A percentile compares a stretch with the other conserved stretches of the same genome.
These are phyloP conservation scores for Thraustochytrium striatum DNA, from an alignment of 352 stramenopile genomes.

Conservation along the genomic window DNA sequence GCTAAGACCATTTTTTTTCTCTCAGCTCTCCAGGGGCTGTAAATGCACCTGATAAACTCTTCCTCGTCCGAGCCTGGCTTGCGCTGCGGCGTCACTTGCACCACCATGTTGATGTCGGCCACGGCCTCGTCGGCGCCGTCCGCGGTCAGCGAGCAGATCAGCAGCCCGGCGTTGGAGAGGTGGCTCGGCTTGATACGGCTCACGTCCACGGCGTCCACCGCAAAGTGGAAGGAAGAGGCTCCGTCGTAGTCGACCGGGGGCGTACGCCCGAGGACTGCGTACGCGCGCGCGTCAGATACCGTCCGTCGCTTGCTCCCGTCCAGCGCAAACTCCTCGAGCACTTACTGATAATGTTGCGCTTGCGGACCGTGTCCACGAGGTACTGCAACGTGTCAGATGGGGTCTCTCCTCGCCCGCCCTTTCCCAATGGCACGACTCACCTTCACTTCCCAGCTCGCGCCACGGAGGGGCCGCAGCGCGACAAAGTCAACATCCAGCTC, in stretches of 20 bases:
- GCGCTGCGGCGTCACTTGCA: constrained; percentile 19
- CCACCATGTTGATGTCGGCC: constrained; percentile 39
- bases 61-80: background rate
- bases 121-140: background rate
- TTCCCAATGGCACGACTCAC: background rate
- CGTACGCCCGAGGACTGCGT: constrained; percentile 2
- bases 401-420: background rate
- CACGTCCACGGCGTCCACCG: constrained; percentile 2
- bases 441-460: constrained; percentile 33
- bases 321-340: background rate
- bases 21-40: constrained; percentile 38
- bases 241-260: background rate
- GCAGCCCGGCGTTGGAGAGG: constrained; percentile 35
- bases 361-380: constrained; percentile 33
- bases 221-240: constrained; percentile 1
- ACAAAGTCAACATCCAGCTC: constrained; percentile 12
- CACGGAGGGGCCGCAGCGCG: background rate
- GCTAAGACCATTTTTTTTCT: background rate
- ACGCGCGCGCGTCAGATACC: too few relatives aligned
- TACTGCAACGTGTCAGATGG: background rate
- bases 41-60: constrained; percentile 39
- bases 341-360: constrained; percentile 43
- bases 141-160: constrained; percentile 9
- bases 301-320: too few relatives aligned
- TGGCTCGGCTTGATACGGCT: constrained; percentile 32